A percentile compares a stretch with the other conserved stretches of the same genome.
Evolutionary conservation across 2,329 filamentous ascomycete species (phyloP).

Genomic region (Coniochaeta sp.): DNA sequence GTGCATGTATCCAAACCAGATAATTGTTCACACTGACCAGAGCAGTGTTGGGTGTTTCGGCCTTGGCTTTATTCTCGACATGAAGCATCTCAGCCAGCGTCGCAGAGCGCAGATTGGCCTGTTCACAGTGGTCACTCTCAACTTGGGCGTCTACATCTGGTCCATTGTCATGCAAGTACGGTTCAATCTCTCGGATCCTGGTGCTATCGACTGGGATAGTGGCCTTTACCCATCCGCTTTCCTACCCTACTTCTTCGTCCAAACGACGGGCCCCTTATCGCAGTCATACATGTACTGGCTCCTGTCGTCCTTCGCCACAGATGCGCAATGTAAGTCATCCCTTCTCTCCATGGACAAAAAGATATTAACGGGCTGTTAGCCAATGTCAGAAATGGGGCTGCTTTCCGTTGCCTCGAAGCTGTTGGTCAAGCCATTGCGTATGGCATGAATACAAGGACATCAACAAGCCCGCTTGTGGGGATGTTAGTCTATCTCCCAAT

Average conservation of each 20-base stretch:
- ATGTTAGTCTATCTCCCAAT: constrained; percentile 22
- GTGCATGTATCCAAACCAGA: constrained; percentile 4
- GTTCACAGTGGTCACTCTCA: constrained; percentile 34
- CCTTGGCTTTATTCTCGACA: constrained; percentile 35
- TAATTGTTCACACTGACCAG: not conserved
- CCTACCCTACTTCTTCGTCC: constrained; percentile 39
- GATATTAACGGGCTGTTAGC: constrained; percentile 12
- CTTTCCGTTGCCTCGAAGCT: constrained; percentile 31
- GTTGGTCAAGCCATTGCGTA: constrained; percentile 31
- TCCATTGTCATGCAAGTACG: constrained; percentile 36
- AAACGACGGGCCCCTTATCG: constrained; percentile 28
- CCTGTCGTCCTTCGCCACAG: constrained; percentile 31
- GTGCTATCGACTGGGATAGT: constrained; percentile 38
- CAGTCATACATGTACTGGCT: constrained; percentile 38
- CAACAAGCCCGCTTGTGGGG: constrained; percentile 25
- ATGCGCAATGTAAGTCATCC: constrained; percentile 24
- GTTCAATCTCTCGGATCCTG: constrained; percentile 29
- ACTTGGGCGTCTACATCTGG: constrained; percentile 41
- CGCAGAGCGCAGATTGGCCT: constrained; percentile 37
- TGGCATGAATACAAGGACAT: constrained; percentile 31
- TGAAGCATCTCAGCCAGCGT: constrained; percentile 29
- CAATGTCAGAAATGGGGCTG: constrained; percentile 33
- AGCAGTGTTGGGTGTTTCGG: constrained; percentile 34
- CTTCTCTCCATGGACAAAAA: constrained; percentile 24
- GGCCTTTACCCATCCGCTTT: constrained; percentile 31